Evolutionary conservation across 345 rosid species (phyloP), one percentile per base, ranked within the genome.

Genomic region (Rhodomyrtus tomentosa): DNA sequence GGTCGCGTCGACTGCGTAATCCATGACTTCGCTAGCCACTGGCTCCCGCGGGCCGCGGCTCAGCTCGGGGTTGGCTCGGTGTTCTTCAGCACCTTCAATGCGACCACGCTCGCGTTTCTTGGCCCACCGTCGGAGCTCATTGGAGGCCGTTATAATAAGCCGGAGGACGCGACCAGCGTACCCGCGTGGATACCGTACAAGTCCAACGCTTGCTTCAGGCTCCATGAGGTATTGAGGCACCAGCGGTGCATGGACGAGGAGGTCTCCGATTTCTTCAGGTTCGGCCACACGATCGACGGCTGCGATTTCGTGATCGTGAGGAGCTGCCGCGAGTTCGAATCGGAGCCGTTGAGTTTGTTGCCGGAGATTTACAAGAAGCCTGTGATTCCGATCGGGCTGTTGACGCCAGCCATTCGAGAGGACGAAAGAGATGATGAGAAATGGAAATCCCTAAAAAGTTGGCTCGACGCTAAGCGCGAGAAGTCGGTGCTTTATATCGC

Each of bases 1-100:
- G 25, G 84, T 0, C 72, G 58, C n/a, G 91, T 84, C n/a, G 49
- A 90, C 18, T 92, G 91, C 90, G 25, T 90, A 48, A 50, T 92
- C 10, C 88, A 74, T 0, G 93, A 92, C 85, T 88, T 89, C 59
- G 83, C 87, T 21, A 36, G 91, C 56, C 82, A 90, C 80, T 91
- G 93, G 91, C 83, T 91, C 18, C 91, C 92, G 22, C 74, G 87
- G 0, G 49, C 86, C 5, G 86, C 90, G 2, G 27, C 87, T 42
- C 84, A 49, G 45, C 72, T 88, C 1, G 86, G 91, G 3, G 82
- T 89, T 36, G 21, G 56, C 81, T 59, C 84, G 3, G 90, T 83
- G n/a, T 89, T 79, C 54, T 89, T 90, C 82, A 86, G 90, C 72
- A 85, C 89, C 11, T 81, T 84, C 85, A 82, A 51, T 7, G 91